These are phyloP conservation scores for Pleurotus giganteus DNA, from an alignment of 768 basidiomycete species.

Conservation along the genomic window DNA sequence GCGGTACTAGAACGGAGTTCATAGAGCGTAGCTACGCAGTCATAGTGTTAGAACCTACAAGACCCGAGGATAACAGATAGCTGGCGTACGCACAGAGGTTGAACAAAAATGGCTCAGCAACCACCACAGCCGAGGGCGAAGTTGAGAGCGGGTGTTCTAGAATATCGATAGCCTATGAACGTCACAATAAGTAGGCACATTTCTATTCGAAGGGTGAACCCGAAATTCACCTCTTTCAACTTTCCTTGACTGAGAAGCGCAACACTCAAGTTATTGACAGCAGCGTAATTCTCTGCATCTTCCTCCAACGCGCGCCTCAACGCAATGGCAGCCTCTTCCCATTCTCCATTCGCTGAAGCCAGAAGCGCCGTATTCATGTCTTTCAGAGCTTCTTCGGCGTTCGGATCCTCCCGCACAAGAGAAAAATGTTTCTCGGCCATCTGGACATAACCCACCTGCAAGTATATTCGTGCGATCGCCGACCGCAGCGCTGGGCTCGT, in stretches of 20 bases:
- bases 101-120: slow-evolving; percentile 82
- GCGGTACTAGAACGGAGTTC: slow-evolving; percentile 75
- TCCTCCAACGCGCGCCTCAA: slow-evolving; percentile 43
- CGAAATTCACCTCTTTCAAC: slow-evolving; percentile 57
- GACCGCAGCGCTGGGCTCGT: slow-evolving; percentile 61
- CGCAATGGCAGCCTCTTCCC: slow-evolving; percentile 48
- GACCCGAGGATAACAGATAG: not conserved
- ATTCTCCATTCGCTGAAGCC: slow-evolving; percentile 69
- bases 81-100: slow-evolving; percentile 75
- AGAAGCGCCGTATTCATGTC: slow-evolving; percentile 67
- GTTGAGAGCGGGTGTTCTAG: slow-evolving; percentile 60
- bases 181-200: not conserved
- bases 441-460: slow-evolving; percentile 67
- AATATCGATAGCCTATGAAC: slow-evolving; percentile 60
- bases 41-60: not conserved
- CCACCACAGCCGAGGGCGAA: slow-evolving; percentile 69
- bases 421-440: slow-evolving; percentile 61
- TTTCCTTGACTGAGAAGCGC: slow-evolving; percentile 68
- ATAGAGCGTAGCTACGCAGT: slow-evolving; percentile 67
- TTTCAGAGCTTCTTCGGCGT: slow-evolving; percentile 41
- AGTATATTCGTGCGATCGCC: slow-evolving; percentile 69
- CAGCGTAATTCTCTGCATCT: slow-evolving; percentile 63
- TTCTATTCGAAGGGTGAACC: not conserved
- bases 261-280: slow-evolving; percentile 77
- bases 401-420: slow-evolving; percentile 41